Percentiles rank a stretch among this genome's conserved stretches.
Evolutionary conservation across 805 yeast genomes (phyloP).

Genomic region (Candida palmyrensis): DNA sequence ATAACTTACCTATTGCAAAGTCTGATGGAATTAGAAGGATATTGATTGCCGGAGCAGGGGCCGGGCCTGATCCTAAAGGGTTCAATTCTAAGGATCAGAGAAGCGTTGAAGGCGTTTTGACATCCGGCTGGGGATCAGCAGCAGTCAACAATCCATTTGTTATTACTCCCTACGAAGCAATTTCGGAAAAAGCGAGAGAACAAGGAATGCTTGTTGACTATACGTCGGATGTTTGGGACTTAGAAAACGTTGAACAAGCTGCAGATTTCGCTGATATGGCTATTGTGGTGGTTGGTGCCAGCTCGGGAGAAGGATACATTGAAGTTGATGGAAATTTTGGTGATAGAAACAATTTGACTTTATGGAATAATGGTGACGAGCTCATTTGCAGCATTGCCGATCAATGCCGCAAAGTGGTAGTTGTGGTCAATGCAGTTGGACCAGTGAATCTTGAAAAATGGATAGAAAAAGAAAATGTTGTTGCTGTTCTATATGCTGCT

Average conservation of each 20-base stretch:
- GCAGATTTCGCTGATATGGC: slow-evolving; percentile 50
- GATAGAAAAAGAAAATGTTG: slow-evolving; percentile 55
- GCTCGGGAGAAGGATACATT: slow-evolving; percentile 57
- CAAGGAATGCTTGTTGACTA: slow-evolving; percentile 43
- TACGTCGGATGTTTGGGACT: slow-evolving; percentile 41
- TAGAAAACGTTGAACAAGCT: slow-evolving; percentile 37
- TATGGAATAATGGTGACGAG: slow-evolving; percentile 57
- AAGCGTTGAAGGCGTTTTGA: slow-evolving; percentile 48
- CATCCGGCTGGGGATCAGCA: slow-evolving; percentile 65
- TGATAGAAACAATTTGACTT: slow-evolving; percentile 47
- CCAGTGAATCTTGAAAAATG: slow-evolving; percentile 54
- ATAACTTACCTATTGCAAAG: slow-evolving; percentile 45
- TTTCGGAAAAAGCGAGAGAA: slow-evolving; percentile 41
- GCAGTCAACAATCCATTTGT: slow-evolving; percentile 52
- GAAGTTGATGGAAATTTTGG: slow-evolving; percentile 56
- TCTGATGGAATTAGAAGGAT: slow-evolving; percentile 38
- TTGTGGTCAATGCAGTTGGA: slow-evolving; percentile 57
- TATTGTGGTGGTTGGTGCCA: slow-evolving; percentile 49
- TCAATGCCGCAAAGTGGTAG: slow-evolving; percentile 50
- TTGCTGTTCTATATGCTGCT: slow-evolving; percentile 50
- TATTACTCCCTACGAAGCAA: slow-evolving; percentile 55
- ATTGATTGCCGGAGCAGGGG: slow-evolving; percentile 49
- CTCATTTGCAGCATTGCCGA: slow-evolving; percentile 45
- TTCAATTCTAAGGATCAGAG: slow-evolving; percentile 50
- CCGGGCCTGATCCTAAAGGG: slow-evolving; percentile 47